Evolutionary conservation across 306 rosid genomes (phyloP), one percentile per base, ranked within the genome.

Genomic region (Carpinus fangiana): DNA sequence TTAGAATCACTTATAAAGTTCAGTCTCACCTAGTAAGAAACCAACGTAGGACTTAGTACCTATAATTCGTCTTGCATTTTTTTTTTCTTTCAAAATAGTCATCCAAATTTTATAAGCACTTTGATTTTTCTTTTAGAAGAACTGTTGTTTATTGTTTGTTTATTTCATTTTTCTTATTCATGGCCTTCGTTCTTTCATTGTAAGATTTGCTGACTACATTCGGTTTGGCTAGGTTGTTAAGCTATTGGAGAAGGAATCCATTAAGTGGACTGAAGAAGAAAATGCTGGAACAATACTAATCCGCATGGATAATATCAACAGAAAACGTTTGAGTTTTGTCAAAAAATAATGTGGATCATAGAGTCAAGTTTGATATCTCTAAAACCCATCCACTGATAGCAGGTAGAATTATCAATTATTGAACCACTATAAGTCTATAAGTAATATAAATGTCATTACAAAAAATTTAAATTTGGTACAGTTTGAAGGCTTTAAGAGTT

Each of bases 201-300:
- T 41, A 50, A 75, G 50, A 21, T 50, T 72, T 72, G 70, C 21
- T 61, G 47, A 55, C 56, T 67, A 51, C 38, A 13, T 20, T 36
- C 45, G 20, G 65, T 75, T 67, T 70, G 60, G 53, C 73, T 87
- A 88, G 98, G 74, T 93, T 82, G 9, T 82, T 81, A 90, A 86
- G 84, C 88, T 91, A 2, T 81, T 95, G 70, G 89, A 91, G 80
- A 80, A 79, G 80, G 93, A 86, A 80, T 91, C 93, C 20, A 88
- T 95, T 65, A 68, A 84, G 81, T 93, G 98, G 97, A 81, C 34
- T 1, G 93, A 91, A 83, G 96, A 85, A 72, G 93, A 82, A 79
- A 81, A 75, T 20, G 83, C 80, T 9, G 90, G 87, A 60, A 84
- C 90, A 28, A 83, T 95, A 47, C 68, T 88, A 16, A 90, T 95